phyloP scores from a whole-genome alignment of 192 early-diverging fungal genomes.

The Linderina pennispora region DNA sequence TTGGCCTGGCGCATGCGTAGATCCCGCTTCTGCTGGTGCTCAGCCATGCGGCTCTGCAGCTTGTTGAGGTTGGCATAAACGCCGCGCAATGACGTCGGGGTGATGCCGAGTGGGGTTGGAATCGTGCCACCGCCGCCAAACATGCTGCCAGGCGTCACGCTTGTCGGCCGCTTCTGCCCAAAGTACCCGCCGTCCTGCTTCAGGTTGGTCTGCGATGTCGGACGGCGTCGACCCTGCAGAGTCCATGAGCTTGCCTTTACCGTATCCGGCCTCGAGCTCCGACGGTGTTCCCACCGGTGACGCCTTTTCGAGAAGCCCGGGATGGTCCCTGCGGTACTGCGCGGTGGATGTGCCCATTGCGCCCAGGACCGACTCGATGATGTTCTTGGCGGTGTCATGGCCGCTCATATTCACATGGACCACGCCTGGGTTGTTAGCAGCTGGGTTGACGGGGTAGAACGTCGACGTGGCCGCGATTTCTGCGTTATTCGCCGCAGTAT shows the following conservation, averaged over 20 bases:
- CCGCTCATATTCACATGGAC: conserved; percentile 46
- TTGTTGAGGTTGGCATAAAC: conserved; percentile 43
- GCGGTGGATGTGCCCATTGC: conserved; percentile 25
- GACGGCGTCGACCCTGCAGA: too few species aligned
- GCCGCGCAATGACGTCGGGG: conserved; percentile 31
- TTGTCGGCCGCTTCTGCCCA: neutral
- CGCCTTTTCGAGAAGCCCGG: neutral
- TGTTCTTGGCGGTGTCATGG: conserved; percentile 35
- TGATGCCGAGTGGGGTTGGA: neutral
- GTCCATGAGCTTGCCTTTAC: neutral
- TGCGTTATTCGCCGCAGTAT: conserved; percentile 41
- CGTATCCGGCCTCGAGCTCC: conserved; percentile 28
- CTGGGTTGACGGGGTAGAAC: conserved; percentile 39
- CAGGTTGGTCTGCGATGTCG: too few species aligned
- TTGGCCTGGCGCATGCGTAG: conserved; percentile 24
- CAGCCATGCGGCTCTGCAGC: conserved; percentile 41
- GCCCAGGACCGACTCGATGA: conserved; percentile 39
- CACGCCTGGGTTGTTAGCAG: conserved; percentile 39
- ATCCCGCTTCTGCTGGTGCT: conserved; percentile 38
- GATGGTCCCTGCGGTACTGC: neutral
- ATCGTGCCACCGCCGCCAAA: neutral
- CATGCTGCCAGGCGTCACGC: too few species aligned
- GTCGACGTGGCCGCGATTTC: conserved; percentile 25
- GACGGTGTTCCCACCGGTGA: conserved; percentile 1
- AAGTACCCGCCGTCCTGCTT: neutral